These are phyloP conservation scores for Fonsecaea erecta DNA, from an alignment of 2,329 filamentous ascomycete species.

Conservation along the genomic window DNA sequence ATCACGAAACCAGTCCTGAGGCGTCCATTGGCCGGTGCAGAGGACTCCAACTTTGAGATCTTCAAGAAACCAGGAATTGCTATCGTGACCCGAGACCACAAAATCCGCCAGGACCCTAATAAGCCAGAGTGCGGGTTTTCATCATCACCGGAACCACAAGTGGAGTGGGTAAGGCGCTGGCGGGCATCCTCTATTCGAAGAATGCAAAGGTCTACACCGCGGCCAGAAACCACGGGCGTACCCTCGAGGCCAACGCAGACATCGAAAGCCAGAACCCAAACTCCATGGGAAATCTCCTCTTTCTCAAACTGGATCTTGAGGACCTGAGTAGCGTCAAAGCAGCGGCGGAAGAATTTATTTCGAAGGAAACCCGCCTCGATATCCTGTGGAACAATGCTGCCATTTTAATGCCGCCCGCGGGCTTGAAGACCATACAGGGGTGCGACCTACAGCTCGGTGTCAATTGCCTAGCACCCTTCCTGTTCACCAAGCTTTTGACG, in stretches of 20 bases:
- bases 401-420: slow-evolving; percentile 42
- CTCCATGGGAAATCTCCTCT: slow-evolving; percentile 42
- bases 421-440: slow-evolving; percentile 34
- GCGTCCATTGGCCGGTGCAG: background rate
- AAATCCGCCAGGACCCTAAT: background rate
- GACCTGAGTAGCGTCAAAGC: slow-evolving; percentile 49
- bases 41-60: background rate
- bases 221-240: slow-evolving; percentile 47
- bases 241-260: slow-evolving; percentile 44
- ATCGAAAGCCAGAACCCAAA: slow-evolving; percentile 42
- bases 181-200: slow-evolving; percentile 46
- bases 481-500: slow-evolving; percentile 6
- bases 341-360: slow-evolving; percentile 45
- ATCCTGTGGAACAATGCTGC: slow-evolving; percentile 48
- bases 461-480: background rate
- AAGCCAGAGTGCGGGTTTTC: slow-evolving; percentile 38
- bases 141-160: slow-evolving; percentile 46
- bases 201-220: slow-evolving; percentile 52
- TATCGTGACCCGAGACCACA: background rate
- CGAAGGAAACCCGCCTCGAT: slow-evolving; percentile 46
- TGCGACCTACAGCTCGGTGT: slow-evolving; percentile 40
- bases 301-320: slow-evolving; percentile 46
- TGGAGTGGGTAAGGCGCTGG: slow-evolving; percentile 48
- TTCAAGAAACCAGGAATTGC: background rate
- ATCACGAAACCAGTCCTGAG: background rate